phyloP scores from a whole-genome alignment of 2,329 filamentous ascomycete genomes.

The Aspergillus eucalypticola region DNA sequence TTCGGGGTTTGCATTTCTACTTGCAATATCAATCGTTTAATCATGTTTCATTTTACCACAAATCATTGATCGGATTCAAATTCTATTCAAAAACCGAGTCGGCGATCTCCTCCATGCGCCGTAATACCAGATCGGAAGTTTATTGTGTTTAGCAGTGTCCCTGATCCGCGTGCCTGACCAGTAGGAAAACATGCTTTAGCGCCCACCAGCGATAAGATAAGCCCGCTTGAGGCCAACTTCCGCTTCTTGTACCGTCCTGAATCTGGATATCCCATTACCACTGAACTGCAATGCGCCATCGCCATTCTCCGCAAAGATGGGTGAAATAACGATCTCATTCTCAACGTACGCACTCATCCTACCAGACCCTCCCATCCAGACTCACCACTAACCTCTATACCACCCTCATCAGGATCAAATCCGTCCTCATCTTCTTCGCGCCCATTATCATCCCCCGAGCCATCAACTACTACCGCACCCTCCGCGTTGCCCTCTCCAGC shows the following conservation, averaged over 20 bases:
- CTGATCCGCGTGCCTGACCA: background rate
- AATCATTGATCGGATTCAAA: too few relatives aligned
- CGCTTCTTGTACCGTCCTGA: background rate
- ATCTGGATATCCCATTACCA: background rate
- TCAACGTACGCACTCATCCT: constrained; percentile 29
- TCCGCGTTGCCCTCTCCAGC: constrained; percentile 36
- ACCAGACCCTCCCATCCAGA: background rate
- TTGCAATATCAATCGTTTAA: background rate
- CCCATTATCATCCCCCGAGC: constrained; percentile 44
- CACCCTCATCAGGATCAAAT: constrained; percentile 40
- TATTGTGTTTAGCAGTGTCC: background rate
- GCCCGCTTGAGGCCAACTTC: constrained; percentile 15
- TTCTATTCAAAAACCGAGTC: background rate
- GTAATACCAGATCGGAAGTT: background rate
- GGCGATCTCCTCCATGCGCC: background rate
- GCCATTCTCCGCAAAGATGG: constrained; percentile 25
- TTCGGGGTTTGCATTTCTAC: background rate
- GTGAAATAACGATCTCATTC: constrained; percentile 32
- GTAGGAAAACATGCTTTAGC: constrained; percentile 15
- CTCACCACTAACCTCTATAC: background rate
- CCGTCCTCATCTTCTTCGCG: constrained; percentile 45
- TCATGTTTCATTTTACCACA: background rate
- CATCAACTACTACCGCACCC: constrained; percentile 39
- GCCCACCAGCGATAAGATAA: constrained; percentile 15
- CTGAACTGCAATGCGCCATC: constrained; percentile 5